phyloP scores from a whole-genome alignment of 2,329 filamentous ascomycete genomes.

The Apiospora kogelbergensis region DNA sequence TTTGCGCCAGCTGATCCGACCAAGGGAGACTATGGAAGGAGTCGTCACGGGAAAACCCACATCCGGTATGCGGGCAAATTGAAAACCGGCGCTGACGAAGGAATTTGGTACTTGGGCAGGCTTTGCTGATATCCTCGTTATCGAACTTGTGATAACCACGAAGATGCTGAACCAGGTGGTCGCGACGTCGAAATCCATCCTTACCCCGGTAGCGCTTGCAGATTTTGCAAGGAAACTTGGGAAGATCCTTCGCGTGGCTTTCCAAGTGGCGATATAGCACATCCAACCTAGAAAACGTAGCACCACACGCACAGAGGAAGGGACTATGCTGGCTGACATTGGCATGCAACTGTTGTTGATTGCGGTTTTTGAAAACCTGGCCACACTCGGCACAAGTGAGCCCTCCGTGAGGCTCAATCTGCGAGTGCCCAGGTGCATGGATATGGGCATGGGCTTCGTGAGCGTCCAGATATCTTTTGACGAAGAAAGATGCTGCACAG shows the following conservation, averaged over 20 bases:
- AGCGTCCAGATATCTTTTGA: not conserved
- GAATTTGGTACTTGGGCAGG: constrained; percentile 12
- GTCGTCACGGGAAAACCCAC: not conserved
- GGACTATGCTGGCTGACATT: constrained; percentile 17
- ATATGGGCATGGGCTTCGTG: not conserved
- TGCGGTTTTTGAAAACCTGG: not conserved
- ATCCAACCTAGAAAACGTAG: constrained; percentile 26
- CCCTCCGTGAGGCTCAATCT: not conserved
- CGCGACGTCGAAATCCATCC: constrained; percentile 34
- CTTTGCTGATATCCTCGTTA: constrained; percentile 11
- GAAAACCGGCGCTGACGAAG: not conserved
- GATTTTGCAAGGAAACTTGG: constrained; percentile 28
- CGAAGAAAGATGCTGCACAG: not conserved
- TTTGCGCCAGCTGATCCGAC: not conserved
- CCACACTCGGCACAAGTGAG: not conserved
- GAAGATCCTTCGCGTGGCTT: constrained; percentile 15
- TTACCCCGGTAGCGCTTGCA: constrained; percentile 33
- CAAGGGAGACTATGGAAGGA: not conserved
- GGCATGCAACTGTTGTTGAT: constrained; percentile 11
- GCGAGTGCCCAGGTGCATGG: not conserved
- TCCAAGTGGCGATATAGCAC: constrained; percentile 27
- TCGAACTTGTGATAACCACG: constrained; percentile 36
- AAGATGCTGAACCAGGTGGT: constrained; percentile 39
- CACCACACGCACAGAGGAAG: constrained; percentile 24
- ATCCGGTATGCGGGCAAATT: not conserved